Conservation (phyloP, 2,329 filamentous ascomycete genomes). For the Xylariaceae sp. region DNA sequence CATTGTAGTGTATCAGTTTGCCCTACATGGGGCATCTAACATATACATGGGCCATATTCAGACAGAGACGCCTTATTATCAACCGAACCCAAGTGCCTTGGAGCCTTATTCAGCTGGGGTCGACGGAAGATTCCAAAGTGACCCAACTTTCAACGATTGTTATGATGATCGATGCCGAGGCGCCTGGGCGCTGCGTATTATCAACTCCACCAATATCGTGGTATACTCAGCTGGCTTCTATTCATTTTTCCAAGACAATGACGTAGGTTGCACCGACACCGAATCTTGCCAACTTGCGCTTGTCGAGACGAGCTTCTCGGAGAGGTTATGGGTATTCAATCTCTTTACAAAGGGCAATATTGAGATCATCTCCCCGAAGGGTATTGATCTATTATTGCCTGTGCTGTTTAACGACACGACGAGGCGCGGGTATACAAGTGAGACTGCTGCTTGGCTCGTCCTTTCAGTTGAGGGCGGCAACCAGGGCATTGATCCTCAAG, state of each 20-base stretch:
- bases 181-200: slow-evolving; percentile 60
- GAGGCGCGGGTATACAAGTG: slow-evolving; percentile 1
- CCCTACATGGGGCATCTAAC: slow-evolving; percentile 48
- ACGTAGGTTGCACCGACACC: slow-evolving; percentile 26
- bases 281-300: neutral
- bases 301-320: neutral
- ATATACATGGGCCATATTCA: slow-evolving; percentile 66
- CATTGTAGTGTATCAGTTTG: slow-evolving; percentile 55
- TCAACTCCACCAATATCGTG: slow-evolving; percentile 52
- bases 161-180: slow-evolving; percentile 49
- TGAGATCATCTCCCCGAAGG: slow-evolving; percentile 11
- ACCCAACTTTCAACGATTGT: slow-evolving; percentile 55
- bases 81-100: slow-evolving; percentile 61
- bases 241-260: slow-evolving; percentile 62
- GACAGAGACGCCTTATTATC: slow-evolving; percentile 67
- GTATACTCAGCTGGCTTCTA: slow-evolving; percentile 61
- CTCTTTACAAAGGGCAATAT: slow-evolving; percentile 2
- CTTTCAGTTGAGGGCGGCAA: neutral
- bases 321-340: neutral
- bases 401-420: neutral
- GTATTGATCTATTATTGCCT: neutral
- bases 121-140: slow-evolving; percentile 44
- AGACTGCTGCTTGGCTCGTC: neutral
- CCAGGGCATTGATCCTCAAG: neutral
- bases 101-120: slow-evolving; percentile 48